Conservation (phyloP, 805 yeast species). For the Candida qinlingensis region DNA sequence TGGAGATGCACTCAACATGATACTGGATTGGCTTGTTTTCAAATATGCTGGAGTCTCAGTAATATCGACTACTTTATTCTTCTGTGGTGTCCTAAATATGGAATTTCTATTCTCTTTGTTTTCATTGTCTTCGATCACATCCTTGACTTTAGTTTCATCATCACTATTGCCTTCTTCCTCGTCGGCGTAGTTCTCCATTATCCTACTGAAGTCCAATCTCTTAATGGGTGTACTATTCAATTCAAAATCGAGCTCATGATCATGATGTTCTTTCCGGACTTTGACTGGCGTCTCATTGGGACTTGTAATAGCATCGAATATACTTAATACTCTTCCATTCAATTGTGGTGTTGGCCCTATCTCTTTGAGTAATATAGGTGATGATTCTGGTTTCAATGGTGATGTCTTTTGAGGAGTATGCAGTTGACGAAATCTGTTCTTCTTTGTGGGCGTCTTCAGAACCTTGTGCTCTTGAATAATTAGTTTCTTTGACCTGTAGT, state of each 20-base stretch:
- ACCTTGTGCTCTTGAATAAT: constrained; percentile 25
- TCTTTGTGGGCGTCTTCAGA: constrained; percentile 27
- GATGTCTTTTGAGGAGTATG: constrained; percentile 22
- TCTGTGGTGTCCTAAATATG: constrained; percentile 18
- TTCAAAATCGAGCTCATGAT: background rate
- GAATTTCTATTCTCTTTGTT: background rate
- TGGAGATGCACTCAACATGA: constrained; percentile 16
- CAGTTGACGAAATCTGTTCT: constrained; percentile 7
- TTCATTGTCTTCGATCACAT: background rate
- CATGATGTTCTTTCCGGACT: background rate
- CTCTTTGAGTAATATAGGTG: constrained; percentile 27
- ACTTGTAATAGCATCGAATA: constrained; percentile 45
- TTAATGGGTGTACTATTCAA: constrained; percentile 6
- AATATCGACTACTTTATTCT: constrained; percentile 2
- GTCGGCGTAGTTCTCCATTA: constrained; percentile 7
- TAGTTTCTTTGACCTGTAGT: background rate
- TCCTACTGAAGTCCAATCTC: constrained; percentile 10
- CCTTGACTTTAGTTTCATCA: background rate
- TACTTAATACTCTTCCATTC: constrained; percentile 67
- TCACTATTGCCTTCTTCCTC: constrained; percentile 4
- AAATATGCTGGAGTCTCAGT: constrained; percentile 42
- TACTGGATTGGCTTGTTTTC: constrained; percentile 11
- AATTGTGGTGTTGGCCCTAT: constrained; percentile 88
- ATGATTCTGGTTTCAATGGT: constrained; percentile 9
- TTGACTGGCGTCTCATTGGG: constrained; percentile 16